Evolutionary conservation across 2,329 filamentous ascomycete genomes (phyloP).

Genomic region (Phialophora macrospora): DNA sequence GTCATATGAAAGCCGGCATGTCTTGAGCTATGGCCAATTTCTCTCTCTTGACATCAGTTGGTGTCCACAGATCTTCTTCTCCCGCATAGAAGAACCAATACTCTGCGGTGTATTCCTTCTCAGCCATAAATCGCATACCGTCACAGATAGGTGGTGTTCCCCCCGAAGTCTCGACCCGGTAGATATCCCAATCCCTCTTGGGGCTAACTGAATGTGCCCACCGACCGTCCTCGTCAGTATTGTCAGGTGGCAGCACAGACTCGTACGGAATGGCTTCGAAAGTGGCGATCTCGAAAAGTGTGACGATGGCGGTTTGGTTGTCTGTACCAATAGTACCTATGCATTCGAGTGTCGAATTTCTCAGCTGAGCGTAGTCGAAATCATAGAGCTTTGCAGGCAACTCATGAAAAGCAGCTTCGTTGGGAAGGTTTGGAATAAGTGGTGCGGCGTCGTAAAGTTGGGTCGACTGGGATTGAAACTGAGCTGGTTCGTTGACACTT

Average conservation of each 20-base stretch:
- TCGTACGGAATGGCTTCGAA: slow-evolving; percentile 32
- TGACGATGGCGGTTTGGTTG: slow-evolving; percentile 32
- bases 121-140: slow-evolving; percentile 40
- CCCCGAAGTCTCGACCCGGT: slow-evolving; percentile 48
- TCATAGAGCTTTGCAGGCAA: slow-evolving; percentile 40
- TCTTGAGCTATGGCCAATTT: slow-evolving; percentile 1
- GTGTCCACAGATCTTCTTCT: slow-evolving; percentile 31
- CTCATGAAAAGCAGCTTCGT: slow-evolving; percentile 44
- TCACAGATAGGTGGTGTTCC: slow-evolving; percentile 47
- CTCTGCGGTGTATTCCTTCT: slow-evolving; percentile 49
- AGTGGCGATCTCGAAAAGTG: slow-evolving; percentile 39
- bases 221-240: slow-evolving; percentile 21
- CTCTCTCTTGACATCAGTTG: slow-evolving; percentile 14
- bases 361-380: slow-evolving; percentile 36
- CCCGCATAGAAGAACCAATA: slow-evolving; percentile 48
- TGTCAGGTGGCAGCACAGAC: slow-evolving; percentile 29
- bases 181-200: slow-evolving; percentile 46
- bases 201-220: slow-evolving; percentile 27
- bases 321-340: slow-evolving; percentile 36
- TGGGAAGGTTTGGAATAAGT: slow-evolving; percentile 40
- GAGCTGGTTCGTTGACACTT: slow-evolving; percentile 40
- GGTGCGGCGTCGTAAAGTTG: slow-evolving; percentile 51
- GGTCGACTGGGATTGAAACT: slow-evolving; percentile 52
- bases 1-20: slow-evolving; percentile 23
- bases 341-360: slow-evolving; percentile 35